Percentiles rank a stretch among this genome's conserved stretches.
Conservation (phyloP, 2,329 filamentous ascomycete genomes). For the Aspergillus sp. region DNA sequence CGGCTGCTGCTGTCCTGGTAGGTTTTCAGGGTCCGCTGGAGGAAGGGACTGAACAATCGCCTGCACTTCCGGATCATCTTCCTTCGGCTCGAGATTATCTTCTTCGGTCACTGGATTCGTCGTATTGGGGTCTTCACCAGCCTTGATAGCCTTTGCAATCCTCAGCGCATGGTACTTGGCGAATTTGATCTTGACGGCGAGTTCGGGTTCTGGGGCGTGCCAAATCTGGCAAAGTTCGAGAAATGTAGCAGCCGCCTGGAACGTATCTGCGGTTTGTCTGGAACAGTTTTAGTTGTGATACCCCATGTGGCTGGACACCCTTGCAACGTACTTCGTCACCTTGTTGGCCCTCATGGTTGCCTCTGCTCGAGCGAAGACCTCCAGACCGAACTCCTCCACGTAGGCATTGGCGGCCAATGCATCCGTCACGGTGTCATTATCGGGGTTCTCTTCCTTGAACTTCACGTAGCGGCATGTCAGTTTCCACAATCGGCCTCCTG, state of each 20-base stretch:
- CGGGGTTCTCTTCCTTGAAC: slow-evolving; percentile 70
- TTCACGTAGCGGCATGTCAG: slow-evolving; percentile 31
- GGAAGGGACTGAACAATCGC: slow-evolving; percentile 47
- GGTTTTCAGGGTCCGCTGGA: slow-evolving; percentile 39
- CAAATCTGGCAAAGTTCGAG: slow-evolving; percentile 85
- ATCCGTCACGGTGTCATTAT: slow-evolving; percentile 81
- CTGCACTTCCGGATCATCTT: slow-evolving; percentile 65
- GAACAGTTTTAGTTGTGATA: slow-evolving; percentile 3
- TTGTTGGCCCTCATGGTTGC: slow-evolving; percentile 78
- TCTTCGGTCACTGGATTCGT: slow-evolving; percentile 72
- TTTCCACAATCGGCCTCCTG: not conserved
- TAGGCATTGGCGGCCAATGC: slow-evolving; percentile 86
- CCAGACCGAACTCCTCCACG: slow-evolving; percentile 88
- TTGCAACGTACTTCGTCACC: slow-evolving; percentile 64
- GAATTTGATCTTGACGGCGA: slow-evolving; percentile 85
- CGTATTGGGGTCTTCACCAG: slow-evolving; percentile 87
- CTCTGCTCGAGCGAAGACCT: slow-evolving; percentile 83
- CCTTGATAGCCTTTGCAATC: slow-evolving; percentile 86
- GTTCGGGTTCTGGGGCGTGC: slow-evolving; percentile 72
- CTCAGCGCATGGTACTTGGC: slow-evolving; percentile 93
- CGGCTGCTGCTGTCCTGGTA: slow-evolving; percentile 48
- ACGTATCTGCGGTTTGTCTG: slow-evolving; percentile 90
- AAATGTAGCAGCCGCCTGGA: slow-evolving; percentile 89
- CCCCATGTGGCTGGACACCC: slow-evolving; percentile 6
- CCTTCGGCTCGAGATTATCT: slow-evolving; percentile 53